Conservation (phyloP, 169 alveolate species). For the Plasmodium gaboni region DNA sequence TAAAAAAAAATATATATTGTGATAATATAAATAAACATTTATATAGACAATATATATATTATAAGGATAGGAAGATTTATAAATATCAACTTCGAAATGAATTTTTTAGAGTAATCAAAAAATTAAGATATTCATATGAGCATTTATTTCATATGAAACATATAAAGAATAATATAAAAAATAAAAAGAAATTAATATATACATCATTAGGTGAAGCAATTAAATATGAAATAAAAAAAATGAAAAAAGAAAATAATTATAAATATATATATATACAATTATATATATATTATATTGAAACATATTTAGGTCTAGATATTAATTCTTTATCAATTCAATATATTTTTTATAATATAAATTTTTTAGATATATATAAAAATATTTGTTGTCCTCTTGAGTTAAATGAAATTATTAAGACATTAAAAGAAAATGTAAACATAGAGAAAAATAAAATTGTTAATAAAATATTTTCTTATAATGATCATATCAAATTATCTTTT, state of each 20-base stretch:
- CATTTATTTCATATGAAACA: constrained; percentile 8
- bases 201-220: constrained; percentile 42
- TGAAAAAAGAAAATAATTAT: constrained; percentile 15
- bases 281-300: constrained; percentile 22
- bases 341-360: constrained; percentile 29
- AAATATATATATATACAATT: constrained; percentile 20
- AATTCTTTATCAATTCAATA: constrained; percentile 44
- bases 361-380: constrained; percentile 26
- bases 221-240: constrained; percentile 14
- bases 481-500: constrained; percentile 27
- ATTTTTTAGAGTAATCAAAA: constrained; percentile 37
- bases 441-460: constrained; percentile 71
- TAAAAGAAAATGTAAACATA: constrained; percentile 22
- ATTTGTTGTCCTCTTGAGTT: constrained; percentile 48
- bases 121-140: constrained; percentile 34
- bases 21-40: constrained; percentile 27
- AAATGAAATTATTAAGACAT: constrained; percentile 14
- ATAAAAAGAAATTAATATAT: neutral
- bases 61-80: constrained; percentile 32
- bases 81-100: constrained; percentile 53
- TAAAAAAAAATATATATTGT: constrained; percentile 54
- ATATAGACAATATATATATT: constrained; percentile 32
- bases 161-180: neutral
- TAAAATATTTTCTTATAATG: constrained; percentile 58
- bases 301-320: constrained; percentile 22